phyloP scores from a whole-genome alignment of 306 rosid species.

The Malus sieversii region DNA sequence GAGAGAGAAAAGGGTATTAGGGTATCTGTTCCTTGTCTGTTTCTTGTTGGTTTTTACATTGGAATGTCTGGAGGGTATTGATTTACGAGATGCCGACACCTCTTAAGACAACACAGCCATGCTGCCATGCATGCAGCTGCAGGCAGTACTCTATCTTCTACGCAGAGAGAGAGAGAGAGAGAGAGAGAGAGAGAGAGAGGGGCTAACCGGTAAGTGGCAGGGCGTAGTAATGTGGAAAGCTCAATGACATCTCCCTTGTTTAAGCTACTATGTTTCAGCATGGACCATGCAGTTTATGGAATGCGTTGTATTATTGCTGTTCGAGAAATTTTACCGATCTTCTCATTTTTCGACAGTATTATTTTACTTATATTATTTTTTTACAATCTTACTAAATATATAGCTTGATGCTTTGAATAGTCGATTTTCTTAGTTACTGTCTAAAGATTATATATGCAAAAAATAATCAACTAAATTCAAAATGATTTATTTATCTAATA shows the following conservation, averaged over 20 bases:
- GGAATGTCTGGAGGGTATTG: background rate
- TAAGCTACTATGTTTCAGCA: background rate
- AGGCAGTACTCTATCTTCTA: background rate
- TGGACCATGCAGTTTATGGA: background rate
- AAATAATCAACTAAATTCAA: no score
- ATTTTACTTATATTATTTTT: no score
- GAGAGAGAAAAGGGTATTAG: background rate
- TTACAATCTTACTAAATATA: no score
- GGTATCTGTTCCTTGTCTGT: background rate
- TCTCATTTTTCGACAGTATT: no score
- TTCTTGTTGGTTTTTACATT: background rate
- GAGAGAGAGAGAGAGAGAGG: background rate
- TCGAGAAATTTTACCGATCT: no score
- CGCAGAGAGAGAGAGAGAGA: background rate
- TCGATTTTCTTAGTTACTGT: no score
- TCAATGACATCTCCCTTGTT: background rate
- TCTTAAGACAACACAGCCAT: background rate
- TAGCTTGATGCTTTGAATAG: no score
- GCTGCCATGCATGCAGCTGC: background rate
- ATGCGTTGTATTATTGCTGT: background rate
- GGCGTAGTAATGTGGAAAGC: background rate
- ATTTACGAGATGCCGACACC: background rate
- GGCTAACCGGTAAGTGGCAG: background rate
- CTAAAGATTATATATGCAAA: no score
- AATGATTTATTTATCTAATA: no score